Evolutionary conservation across 2,329 filamentous ascomycete genomes (phyloP).

Genomic region (Ophiostoma australiae): DNA sequence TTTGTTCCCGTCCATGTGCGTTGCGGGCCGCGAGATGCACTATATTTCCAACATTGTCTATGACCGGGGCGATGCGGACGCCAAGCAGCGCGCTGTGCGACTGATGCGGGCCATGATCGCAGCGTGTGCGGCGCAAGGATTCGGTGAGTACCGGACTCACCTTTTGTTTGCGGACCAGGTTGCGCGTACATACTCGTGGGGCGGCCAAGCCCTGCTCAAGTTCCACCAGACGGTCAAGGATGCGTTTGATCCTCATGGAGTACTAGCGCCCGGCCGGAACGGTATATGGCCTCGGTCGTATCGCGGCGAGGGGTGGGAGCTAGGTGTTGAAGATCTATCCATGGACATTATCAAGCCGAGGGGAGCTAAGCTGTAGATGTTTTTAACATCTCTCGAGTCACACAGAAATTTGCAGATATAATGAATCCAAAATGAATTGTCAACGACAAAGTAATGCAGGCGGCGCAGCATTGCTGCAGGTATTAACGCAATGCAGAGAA

Average conservation of each 20-base stretch:
- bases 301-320: conserved; percentile 25
- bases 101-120: conserved; percentile 37
- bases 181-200: conserved; percentile 38
- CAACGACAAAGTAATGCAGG: conserved; percentile 8
- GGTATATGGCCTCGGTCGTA: conserved; percentile 41
- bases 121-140: conserved; percentile 36
- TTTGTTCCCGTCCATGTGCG: conserved; percentile 47
- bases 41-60: conserved; percentile 49
- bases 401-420: not conserved
- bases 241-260: conserved; percentile 41
- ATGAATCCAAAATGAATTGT: not conserved
- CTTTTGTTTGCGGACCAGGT: conserved; percentile 40
- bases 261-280: conserved; percentile 44
- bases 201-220: conserved; percentile 35
- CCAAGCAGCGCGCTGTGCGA: conserved; percentile 30
- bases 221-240: conserved; percentile 40
- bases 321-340: conserved; percentile 24
- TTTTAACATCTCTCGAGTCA: not conserved
- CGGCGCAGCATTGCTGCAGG: conserved; percentile 14
- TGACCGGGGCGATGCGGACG: conserved; percentile 36
- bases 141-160: conserved; percentile 41
- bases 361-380: not conserved
- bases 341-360: conserved; percentile 23
- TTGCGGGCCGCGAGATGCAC: conserved; percentile 52
- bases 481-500: not conserved